Evolutionary conservation across 169 alveolate genomes (phyloP), one percentile per base, ranked within the genome.

Genomic region (Babesia ovis): DNA sequence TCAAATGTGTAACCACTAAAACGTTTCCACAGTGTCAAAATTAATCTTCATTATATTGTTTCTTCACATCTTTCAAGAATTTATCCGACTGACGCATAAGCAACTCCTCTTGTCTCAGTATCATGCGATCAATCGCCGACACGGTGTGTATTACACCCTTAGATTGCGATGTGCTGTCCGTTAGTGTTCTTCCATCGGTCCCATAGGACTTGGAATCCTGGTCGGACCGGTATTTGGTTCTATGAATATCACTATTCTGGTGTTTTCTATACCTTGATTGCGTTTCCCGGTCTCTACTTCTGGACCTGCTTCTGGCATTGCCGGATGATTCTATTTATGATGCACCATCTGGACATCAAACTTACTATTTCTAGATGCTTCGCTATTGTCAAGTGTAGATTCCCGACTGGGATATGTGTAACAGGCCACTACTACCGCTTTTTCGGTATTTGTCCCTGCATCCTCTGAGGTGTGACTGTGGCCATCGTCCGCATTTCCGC

Each of bases 81-180:
- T 64, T 69, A 18, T 14, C 56, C 25, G 86, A 68, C 32, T 79
- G 83, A n/a, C 73, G 45, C 54, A 64, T 59, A 14, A 79, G 59
- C 39, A 69, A 29, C 53, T 69, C 55, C 56, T 79, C 86, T 20
- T 66, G 50, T 4, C 83, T 42, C 22, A 79, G 18, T 25, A 71
- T 35, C 86, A 79, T 79, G 46, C 86, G 73, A 35, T 79, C 86
- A 20, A 79, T 42, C 3, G 77, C 64, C 20, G 85, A 77, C 56
- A 77, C 46, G n/a, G 8, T 39, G 46, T 39, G 46, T 39, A 39
- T 8, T 39, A 39, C n/a, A n/a, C n/a, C 46, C 46, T 39, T 39
- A 14, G 27, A 18, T 27, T 27, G 37, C 81, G 43, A 45, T 23
- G 75, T 14, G 12, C 25, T 56, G 14, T 27, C 4, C 68, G 18